Percentiles rank a stretch among this genome's conserved stretches.
Conservation (phyloP, 2,329 filamentous ascomycete species). For the Paraconiothyrium brasiliense region DNA sequence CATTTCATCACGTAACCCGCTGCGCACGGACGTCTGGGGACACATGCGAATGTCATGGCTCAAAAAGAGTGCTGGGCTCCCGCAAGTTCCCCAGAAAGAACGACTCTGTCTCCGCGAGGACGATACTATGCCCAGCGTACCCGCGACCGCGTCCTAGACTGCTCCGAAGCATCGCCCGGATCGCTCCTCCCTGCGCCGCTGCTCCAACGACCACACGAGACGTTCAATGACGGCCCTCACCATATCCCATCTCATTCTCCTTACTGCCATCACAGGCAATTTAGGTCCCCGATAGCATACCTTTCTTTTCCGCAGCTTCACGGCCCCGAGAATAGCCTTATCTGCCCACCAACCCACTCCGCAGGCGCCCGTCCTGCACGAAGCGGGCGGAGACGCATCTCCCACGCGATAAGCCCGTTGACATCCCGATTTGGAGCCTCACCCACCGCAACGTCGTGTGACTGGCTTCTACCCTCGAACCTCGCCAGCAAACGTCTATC, state of each 20-base stretch:
- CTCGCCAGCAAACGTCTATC: constrained; percentile 33
- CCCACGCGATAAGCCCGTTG: constrained; percentile 51
- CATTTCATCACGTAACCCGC: constrained; percentile 39
- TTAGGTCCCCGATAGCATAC: constrained; percentile 37
- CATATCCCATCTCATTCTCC: constrained; percentile 54
- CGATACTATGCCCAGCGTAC: constrained; percentile 31
- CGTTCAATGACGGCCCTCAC: constrained; percentile 55
- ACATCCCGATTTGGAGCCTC: constrained; percentile 41
- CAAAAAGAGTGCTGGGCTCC: constrained; percentile 45
- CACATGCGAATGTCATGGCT: constrained; percentile 40
- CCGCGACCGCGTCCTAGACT: constrained; percentile 36
- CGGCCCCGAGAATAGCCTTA: not conserved
- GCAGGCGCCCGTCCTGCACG: constrained; percentile 5
- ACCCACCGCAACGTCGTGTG: constrained; percentile 38
- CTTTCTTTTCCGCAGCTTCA: constrained; percentile 8
- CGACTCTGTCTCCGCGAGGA: constrained; percentile 12
- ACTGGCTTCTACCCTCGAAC: constrained; percentile 34
- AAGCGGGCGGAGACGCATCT: constrained; percentile 28
- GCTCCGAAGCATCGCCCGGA: constrained; percentile 19
- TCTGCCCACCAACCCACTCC: constrained; percentile 7
- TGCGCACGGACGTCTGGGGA: constrained; percentile 29
- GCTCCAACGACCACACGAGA: constrained; percentile 22
- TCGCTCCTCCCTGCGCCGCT: constrained; percentile 22
- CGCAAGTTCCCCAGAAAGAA: constrained; percentile 17
- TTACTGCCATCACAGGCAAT: constrained; percentile 51